A percentile compares a stretch with the other conserved stretches of the same genome.
These are phyloP conservation scores for Phytophthora pisi DNA, from an alignment of 352 stramenopile genomes.

Conservation along the genomic window DNA sequence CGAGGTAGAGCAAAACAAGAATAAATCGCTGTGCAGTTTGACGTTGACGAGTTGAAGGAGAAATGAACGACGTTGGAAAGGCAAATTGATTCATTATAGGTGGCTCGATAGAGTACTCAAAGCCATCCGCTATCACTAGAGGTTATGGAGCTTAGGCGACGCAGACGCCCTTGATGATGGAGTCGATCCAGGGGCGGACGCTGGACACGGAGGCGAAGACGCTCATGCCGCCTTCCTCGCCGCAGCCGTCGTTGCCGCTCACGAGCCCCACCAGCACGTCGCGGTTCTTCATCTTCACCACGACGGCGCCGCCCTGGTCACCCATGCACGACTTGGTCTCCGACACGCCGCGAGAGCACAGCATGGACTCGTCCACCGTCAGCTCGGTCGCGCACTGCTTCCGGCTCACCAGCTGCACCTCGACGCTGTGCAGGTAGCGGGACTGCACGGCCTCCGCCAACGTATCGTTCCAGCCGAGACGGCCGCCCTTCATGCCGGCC, in stretches of 20 bases:
- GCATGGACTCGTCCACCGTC: constrained; percentile 41
- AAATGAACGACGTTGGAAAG: background rate
- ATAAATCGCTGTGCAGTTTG: too few relatives aligned
- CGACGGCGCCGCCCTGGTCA: constrained; percentile 60
- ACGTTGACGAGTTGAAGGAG: too few relatives aligned
- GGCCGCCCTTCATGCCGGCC: constrained; percentile 32
- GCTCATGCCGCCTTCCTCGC: constrained; percentile 44
- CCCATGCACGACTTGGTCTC: constrained; percentile 60
- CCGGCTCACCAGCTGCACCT: constrained; percentile 52
- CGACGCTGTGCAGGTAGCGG: constrained; percentile 44
- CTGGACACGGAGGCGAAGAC: constrained; percentile 63
- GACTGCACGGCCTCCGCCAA: constrained; percentile 43
- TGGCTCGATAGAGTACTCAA: background rate
- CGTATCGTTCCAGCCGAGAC: constrained; percentile 52
- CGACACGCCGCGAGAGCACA: constrained; percentile 57
- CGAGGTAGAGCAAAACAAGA: background rate
- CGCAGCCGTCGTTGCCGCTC: constrained; percentile 58
- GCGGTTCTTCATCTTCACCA: constrained; percentile 29
- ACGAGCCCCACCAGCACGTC: constrained; percentile 60
- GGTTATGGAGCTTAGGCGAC: constrained; percentile 20
- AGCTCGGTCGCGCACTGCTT: constrained; percentile 41
- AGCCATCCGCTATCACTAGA: constrained; percentile 16
- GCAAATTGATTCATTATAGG: constrained; percentile 24
- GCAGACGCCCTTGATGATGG: constrained; percentile 32
- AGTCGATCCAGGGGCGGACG: constrained; percentile 55